Base-by-base conservation (phyloP, 345 rosid genomes). In the Citrus cavaleriei region DNA sequence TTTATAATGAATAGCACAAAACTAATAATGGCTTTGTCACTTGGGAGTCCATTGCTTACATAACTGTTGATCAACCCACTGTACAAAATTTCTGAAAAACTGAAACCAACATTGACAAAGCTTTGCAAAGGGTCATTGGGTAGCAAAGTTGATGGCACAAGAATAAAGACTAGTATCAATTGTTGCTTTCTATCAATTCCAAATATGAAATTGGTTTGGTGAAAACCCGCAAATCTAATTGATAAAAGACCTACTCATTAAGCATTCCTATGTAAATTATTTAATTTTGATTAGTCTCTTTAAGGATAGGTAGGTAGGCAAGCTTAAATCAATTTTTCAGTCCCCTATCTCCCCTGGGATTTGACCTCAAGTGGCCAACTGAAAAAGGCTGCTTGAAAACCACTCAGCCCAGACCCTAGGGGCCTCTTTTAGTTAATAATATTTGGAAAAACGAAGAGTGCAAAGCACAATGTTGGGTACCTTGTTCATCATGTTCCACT, bases 401-500 rank as follows among this genome's bases (percentile, higher is more conserved):
- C 51, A 46, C 18, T 46, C 51, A 46, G 51, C 18, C 51, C 18
- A 46, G 16, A 46, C 51, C 51, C 51, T 46, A 46, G 18, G 51
- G 51, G 51, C 18, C 51, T 46, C 51, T 42, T 42, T 42, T 42
- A 12, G 30, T 19, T 42, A 49, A 30, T 40, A 74, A 57, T 27
- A 61, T 19, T 63, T 30, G 30, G 14, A 18, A 12, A 14, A 46
- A 54, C 7, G 0, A 54, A 30, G 12, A 58, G 13, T 3, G 60
- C 18, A 28, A 19, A 62, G 24, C 49, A 30, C 16, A 49, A 63
- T 30, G 42, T 6, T 37, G 16, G 49, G 60, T 84, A 93, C 97
- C 94, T 97, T 97, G 89, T 97, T 97, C 98, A 97, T 93, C 99
- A 97, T 97, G 83, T 94, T 97, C 99, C 99, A 97, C 70, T 97